Evolutionary conservation across 2,329 filamentous ascomycete species (phyloP).

Genomic region (Dactylella cylindrospora): DNA sequence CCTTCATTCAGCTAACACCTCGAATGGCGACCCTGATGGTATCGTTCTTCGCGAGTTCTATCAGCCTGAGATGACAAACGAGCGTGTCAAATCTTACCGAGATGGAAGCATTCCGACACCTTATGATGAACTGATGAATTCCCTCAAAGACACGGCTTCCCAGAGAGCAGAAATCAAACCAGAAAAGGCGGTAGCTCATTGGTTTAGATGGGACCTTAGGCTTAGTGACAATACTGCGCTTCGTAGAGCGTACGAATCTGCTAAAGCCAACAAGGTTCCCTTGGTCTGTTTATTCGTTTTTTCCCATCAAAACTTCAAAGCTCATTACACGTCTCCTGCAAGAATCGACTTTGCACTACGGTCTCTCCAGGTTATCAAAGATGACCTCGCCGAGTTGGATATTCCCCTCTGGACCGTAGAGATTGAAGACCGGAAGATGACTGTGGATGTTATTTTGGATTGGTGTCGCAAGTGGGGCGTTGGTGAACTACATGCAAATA

Average conservation of each 20-base stretch:
- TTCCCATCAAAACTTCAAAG: slow-evolving; percentile 80
- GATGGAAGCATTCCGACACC: slow-evolving; percentile 69
- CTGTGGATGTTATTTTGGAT: slow-evolving; percentile 65
- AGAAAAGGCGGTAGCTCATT: slow-evolving; percentile 72
- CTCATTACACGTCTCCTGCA: slow-evolving; percentile 71
- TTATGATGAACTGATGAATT: slow-evolving; percentile 66
- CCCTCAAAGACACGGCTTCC: slow-evolving; percentile 63
- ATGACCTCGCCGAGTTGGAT: slow-evolving; percentile 68
- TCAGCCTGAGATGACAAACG: slow-evolving; percentile 80
- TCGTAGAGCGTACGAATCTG: slow-evolving; percentile 65
- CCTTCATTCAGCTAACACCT: neutral
- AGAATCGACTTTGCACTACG: slow-evolving; percentile 81
- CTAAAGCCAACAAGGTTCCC: slow-evolving; percentile 68
- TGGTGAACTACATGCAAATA: slow-evolving; percentile 75
- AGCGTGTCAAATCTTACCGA: slow-evolving; percentile 72
- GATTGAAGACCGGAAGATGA: slow-evolving; percentile 64
- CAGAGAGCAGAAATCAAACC: slow-evolving; percentile 59
- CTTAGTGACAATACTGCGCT: slow-evolving; percentile 72
- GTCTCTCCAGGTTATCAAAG: slow-evolving; percentile 65
- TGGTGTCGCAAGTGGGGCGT: slow-evolving; percentile 71
- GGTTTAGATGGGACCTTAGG: slow-evolving; percentile 85
- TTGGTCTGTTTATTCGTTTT: slow-evolving; percentile 76
- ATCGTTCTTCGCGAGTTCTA: slow-evolving; percentile 76
- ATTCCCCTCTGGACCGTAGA: slow-evolving; percentile 79
- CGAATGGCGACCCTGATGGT: slow-evolving; percentile 58